phyloP scores from a whole-genome alignment of 352 stramenopile species.

The Globisporangium middletonii region DNA sequence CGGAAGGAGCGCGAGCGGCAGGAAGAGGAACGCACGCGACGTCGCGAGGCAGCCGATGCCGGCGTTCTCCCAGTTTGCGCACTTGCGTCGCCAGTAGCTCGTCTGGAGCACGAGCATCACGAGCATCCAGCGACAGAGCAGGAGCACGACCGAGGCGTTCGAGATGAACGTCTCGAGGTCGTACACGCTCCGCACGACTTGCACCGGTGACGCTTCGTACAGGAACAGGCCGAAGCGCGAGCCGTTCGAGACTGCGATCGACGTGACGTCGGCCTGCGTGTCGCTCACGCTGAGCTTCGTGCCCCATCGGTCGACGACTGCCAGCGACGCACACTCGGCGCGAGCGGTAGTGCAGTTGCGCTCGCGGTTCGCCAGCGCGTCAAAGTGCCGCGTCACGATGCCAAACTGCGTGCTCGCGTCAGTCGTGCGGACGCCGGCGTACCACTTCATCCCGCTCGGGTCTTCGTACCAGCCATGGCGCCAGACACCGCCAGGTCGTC shows the following conservation, averaged over 20 bases:
- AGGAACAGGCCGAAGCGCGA: slow-evolving; percentile 33
- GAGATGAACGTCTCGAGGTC: slow-evolving; percentile 8
- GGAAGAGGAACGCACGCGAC: neutral
- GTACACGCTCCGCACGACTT: neutral
- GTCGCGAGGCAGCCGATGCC: slow-evolving; percentile 1
- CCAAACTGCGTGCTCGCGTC: too few species aligned
- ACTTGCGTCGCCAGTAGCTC: neutral
- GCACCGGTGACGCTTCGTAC: slow-evolving; percentile 16
- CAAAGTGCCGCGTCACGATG: slow-evolving; percentile 27
- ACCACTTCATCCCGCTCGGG: slow-evolving; percentile 10
- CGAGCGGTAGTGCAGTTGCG: slow-evolving; percentile 18
- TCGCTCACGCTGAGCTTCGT: slow-evolving; percentile 14
- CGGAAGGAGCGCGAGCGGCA: slow-evolving; percentile 16
- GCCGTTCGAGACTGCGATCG: slow-evolving; percentile 24
- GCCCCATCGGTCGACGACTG: slow-evolving; percentile 15
- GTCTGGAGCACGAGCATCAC: neutral
- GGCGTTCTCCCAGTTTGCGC: too few species aligned
- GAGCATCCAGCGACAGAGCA: slow-evolving; percentile 9
- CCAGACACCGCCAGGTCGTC: slow-evolving; percentile 19
- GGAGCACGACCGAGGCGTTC: neutral
- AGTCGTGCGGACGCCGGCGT: slow-evolving; percentile 32
- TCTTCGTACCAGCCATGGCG: slow-evolving; percentile 40
- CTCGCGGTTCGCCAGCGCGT: slow-evolving; percentile 24
- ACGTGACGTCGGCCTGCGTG: slow-evolving; percentile 7
- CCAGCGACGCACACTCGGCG: slow-evolving; percentile 5